Percentiles rank a stretch among this genome's conserved stretches.
Evolutionary conservation across 2,329 filamentous ascomycete species (phyloP).

Genomic region (Phialophora chinensis): DNA sequence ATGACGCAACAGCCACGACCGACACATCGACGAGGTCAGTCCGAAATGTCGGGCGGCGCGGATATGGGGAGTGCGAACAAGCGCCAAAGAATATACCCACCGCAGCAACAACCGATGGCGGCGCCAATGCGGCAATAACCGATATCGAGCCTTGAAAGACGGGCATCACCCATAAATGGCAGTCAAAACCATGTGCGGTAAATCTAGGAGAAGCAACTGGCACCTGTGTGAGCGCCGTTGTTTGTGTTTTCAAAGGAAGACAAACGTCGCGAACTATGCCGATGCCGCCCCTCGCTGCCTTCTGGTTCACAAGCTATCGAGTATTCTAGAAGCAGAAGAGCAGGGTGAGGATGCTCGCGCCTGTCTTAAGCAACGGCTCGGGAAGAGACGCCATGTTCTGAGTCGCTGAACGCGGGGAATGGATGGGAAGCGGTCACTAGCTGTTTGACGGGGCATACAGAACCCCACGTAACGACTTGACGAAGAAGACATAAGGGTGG

Average conservation of each 20-base stretch:
- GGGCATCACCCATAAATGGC: neutral
- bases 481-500: conserved; percentile 22
- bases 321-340: neutral
- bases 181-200: neutral
- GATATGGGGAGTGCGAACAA: conserved; percentile 35
- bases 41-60: conserved; percentile 32
- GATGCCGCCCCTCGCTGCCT: neutral
- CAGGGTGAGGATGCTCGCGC: neutral
- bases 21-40: conserved; percentile 30
- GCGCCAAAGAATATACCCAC: conserved; percentile 32
- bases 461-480: conserved; percentile 27
- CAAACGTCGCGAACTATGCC: neutral
- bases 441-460: conserved; percentile 21
- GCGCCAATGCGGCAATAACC: conserved; percentile 34
- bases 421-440: neutral
- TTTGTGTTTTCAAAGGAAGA: neutral
- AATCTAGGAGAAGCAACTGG: neutral
- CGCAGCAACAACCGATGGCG: conserved; percentile 34
- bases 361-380: neutral
- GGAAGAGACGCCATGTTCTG: neutral
- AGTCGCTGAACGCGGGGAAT: neutral
- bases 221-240: neutral
- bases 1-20: conserved; percentile 23
- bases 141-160: neutral
- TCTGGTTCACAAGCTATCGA: neutral